Evolutionary conservation across 345 rosid genomes (phyloP), one percentile per base, ranked within the genome.

Genomic region (Syzygium aqueum): DNA sequence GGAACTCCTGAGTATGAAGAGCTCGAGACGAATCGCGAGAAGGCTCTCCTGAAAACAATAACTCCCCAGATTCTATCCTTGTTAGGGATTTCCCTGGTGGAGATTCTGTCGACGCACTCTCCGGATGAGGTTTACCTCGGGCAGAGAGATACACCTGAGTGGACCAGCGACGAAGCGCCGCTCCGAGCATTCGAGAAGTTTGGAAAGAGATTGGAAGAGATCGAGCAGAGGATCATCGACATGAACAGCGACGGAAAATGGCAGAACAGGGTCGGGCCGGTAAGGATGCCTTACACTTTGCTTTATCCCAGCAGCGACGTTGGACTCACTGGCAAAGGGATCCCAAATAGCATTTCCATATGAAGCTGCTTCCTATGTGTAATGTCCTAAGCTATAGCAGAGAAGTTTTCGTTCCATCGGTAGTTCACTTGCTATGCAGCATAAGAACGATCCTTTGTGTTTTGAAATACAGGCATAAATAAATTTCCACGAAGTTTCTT

Each of bases 341-440:
- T 94, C 12, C 97, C 97, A 7, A 95, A 95, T 86, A 94, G 95
- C 85, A 89, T 95, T 56, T 93, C 95, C 10, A 94, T 93, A 59
- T 93, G 87, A 91, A 83, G 77, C 85, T 51, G 30, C 37, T 46
- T 43, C 51, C 54, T 51, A 19, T 25, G 13, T 27, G 53, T 28
- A 50, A 83, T 51, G 23, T 83, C 85, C 28, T 27, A 25, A 15
- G 30, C 85, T 28, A 83, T 37, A 3, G 85, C 54, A 50, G 33
- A 83, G 53, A 3, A 13, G 82, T 37, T 10, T 73, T 33, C 49
- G 14, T 73, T 73, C 37, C 49, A 0, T 5, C 9, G 27, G 49
- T 7, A 19, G 49, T 73, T 73, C 49, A 4, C 82, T 73, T 19
- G 49, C 21, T 19, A 73, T 73, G 49, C 21, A 33, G 82, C 25